Evolutionary conservation across 345 rosid genomes (phyloP), one percentile per base, ranked within the genome.

Genomic region (Eutrema heterophyllum): DNA sequence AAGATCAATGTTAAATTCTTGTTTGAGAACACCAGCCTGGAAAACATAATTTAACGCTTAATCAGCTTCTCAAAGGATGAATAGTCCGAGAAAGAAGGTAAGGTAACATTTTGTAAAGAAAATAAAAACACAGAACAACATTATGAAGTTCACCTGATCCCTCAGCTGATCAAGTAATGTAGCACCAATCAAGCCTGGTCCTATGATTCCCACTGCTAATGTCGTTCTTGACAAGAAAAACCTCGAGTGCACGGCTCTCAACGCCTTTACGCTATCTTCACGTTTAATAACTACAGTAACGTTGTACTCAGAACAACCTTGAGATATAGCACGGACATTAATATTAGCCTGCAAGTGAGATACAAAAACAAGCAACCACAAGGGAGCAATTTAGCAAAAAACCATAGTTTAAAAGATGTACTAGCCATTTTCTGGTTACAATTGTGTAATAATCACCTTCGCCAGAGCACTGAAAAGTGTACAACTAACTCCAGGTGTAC

Each of bases 221-320:
- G 97, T 92, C 15, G 98, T 96, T 79, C 96, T 84, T 40, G 99
- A 90, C 80, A 84, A 89, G 83, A 84, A 96, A 83, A 92, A 96
- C 84, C 97, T 89, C 14, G 99, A 96, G 81, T 96, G 99, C 50
- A 88, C 99, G 79, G 99, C 97, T 84, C 89, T 83, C 68, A 96
- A 76, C 44, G 99, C 98, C 88, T 87, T 87, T 51, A 96, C 81
- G 53, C 99, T 90, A 78, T 96, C 99, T 81, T 90, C 98, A 32
- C 91, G 89, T 84, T 84, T 89, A 51, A 96, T 59, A 16, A 92
- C 99, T 5, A 83, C 98, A 4, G 99, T 96, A 57, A 96, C 82
- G 63, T 96, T 96, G 80, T 90, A 96, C 82, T 96, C 99, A 2
- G 99, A 96, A 79, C 98, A 96, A 57, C 99, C 99, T 89, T 96